Percentiles rank a stretch among this genome's conserved stretches.
These are phyloP conservation scores for Xylaria longipes DNA, from an alignment of 495 filamentous ascomycete genomes.

Conservation along the genomic window DNA sequence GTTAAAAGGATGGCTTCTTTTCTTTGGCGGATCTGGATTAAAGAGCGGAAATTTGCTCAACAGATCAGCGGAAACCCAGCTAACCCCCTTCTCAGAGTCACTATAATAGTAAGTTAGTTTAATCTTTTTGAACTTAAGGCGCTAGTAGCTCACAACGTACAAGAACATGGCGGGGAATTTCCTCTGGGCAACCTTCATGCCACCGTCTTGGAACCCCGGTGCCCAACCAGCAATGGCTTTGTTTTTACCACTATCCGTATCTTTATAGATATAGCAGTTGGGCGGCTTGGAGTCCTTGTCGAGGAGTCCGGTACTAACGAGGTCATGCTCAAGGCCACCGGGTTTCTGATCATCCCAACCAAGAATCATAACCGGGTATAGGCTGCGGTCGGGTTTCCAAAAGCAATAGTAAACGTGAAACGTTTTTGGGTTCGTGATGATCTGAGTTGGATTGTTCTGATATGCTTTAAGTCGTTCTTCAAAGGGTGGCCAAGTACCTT, in stretches of 20 bases:
- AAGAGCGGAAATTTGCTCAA: constrained; percentile 35
- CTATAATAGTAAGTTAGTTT: background rate
- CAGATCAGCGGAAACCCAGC: constrained; percentile 33
- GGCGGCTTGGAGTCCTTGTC: constrained; percentile 33
- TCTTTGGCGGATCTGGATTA: constrained; percentile 5
- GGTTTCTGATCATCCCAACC: constrained; percentile 43
- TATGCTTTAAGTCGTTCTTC: background rate
- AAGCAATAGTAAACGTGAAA: constrained; percentile 45
- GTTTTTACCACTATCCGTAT: background rate
- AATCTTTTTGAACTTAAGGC: background rate
- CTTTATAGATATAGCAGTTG: constrained; percentile 45
- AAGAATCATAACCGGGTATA: constrained; percentile 50
- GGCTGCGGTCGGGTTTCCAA: constrained; percentile 37
- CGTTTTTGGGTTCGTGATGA: constrained; percentile 34
- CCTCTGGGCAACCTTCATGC: constrained; percentile 38
- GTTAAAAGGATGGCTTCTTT: constrained; percentile 32
- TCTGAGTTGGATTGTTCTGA: background rate
- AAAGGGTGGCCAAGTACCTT: background rate
- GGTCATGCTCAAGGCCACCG: constrained; percentile 43
- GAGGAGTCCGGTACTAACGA: constrained; percentile 44
- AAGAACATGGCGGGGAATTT: constrained; percentile 54
- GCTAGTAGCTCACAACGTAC: background rate
- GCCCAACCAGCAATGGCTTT: constrained; percentile 48
- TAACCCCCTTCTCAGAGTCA: constrained; percentile 34
- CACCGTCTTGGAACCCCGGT: constrained; percentile 48